Conservation (phyloP, 371 early-diverging fungal species). For the Fennellomyces sp. region DNA sequence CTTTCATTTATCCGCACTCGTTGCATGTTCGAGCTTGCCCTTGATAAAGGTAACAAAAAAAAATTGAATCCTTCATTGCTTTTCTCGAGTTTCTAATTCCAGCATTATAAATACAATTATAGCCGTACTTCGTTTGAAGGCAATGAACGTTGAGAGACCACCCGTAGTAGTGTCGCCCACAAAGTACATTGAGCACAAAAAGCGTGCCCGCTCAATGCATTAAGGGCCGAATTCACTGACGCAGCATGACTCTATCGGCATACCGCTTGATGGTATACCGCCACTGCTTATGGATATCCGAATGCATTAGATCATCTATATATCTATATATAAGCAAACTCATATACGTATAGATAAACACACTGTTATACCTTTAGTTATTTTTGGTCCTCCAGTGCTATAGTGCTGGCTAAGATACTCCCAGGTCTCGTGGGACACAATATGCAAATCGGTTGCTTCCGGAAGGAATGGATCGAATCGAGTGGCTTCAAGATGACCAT, state of each 20-base stretch:
- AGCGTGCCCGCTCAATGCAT: slow-evolving; percentile 50
- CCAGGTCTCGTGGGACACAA: slow-evolving; percentile 35
- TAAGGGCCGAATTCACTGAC: too few relatives aligned
- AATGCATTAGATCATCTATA: slow-evolving; percentile 16
- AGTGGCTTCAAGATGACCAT: background rate
- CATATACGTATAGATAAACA: background rate
- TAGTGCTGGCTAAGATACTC: slow-evolving; percentile 21
- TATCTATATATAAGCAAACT: background rate
- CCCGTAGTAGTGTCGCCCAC: slow-evolving; percentile 36
- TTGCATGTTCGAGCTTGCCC: slow-evolving; percentile 75
- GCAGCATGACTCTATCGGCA: slow-evolving; percentile 12
- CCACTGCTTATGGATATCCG: slow-evolving; percentile 14
- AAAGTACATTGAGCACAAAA: slow-evolving; percentile 28
- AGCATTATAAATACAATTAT: background rate
- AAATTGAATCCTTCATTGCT: too few relatives aligned
- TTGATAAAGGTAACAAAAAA: slow-evolving; percentile 54
- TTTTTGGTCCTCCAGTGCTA: slow-evolving; percentile 13
- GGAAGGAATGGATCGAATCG: slow-evolving; percentile 16
- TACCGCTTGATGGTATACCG: slow-evolving; percentile 10
- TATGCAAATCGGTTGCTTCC: slow-evolving; percentile 22
- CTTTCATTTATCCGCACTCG: slow-evolving; percentile 73
- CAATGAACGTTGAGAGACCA: slow-evolving; percentile 37
- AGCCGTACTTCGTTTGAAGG: slow-evolving; percentile 43
- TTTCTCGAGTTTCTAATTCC: background rate
- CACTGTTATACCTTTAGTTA: slow-evolving; percentile 25